These are phyloP conservation scores for Umbilicus rupestris DNA, from an alignment of 164 flowering plant genomes.

Conservation along the genomic window DNA sequence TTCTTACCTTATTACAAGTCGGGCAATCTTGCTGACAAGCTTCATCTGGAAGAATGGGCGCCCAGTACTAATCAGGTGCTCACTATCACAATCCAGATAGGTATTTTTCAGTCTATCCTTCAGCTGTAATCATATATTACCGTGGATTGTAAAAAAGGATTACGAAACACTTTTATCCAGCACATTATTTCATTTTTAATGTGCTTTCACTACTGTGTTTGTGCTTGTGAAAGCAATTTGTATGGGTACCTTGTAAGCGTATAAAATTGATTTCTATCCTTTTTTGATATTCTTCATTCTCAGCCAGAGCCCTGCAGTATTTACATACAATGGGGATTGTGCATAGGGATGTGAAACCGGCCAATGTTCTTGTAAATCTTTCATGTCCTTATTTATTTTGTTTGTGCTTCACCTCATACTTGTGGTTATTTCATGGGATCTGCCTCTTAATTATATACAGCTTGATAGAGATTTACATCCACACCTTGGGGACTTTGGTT, in stretches of 20 bases:
- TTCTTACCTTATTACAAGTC: conserved; percentile 60
- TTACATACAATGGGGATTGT: conserved; percentile 77
- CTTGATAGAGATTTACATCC: conserved; percentile 58
- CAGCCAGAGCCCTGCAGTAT: conserved; percentile 84
- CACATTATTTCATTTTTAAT: too few species aligned
- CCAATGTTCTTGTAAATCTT: conserved; percentile 71
- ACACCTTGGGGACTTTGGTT: conserved; percentile 83
- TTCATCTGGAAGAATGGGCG: conserved; percentile 75
- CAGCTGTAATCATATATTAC: neutral
- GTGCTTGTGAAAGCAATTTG: neutral
- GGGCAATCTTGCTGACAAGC: conserved; percentile 45
- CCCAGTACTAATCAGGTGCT: conserved; percentile 47
- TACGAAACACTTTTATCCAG: neutral
- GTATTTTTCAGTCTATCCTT: conserved; percentile 19
- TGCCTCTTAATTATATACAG: conserved; percentile 31
- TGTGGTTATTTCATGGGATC: neutral
- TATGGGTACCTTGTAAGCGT: neutral
- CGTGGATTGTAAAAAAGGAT: neutral
- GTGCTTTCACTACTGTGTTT: neutral
- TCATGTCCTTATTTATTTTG: conserved; percentile 17
- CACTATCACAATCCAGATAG: conserved; percentile 37
- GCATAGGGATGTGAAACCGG: conserved; percentile 96
- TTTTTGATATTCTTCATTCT: conserved; percentile 13
- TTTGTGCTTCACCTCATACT: conserved; percentile 7
- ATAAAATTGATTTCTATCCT: neutral